Base-by-base conservation (phyloP, 352 stramenopile genomes). In the Pythium insidiosum region DNA sequence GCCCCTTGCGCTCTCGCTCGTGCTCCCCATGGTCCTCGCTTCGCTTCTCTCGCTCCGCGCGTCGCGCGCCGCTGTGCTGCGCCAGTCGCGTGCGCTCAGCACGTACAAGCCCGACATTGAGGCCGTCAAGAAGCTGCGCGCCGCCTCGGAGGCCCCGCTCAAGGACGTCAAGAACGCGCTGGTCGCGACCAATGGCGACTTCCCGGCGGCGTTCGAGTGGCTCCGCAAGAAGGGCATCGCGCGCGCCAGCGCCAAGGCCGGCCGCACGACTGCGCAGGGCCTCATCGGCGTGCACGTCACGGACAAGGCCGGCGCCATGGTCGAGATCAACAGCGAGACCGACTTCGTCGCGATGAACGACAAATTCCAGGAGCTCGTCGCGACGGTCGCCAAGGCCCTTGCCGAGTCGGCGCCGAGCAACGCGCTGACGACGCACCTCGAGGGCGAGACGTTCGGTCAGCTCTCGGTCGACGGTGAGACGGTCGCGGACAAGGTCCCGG, bases 281-380 rank as follows among this genome's bases (percentile, higher is more conserved):
- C 71, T 91, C 11, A 66, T 93, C 11, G 66, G 66, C 29, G 58
- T 87, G n/a, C 56, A 90, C 34, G 76, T 82, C 33, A 75, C 78
- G 43, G 80, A 73, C 22, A 83, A 88, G 53, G 61, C 66, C 36
- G 68, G 68, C 35, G 85, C 85, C 31, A 89, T 97, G 65, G 84
- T 97, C 21, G 86, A 97, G 65, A 73, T 96, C 50, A 97, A 97
- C 70, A 95, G 80, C 38, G 86, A 97, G 67, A 97, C 88, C 21
- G 88, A 97, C 63, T 97, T 97, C 58, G 89, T 97, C 44, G 88
- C 84, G 19, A 89, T 88, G 68, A 95, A 97, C 68, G 83, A 86
- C 30, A 91, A 80, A 36, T 97, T 97, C 68, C 71, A 93, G 53
- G 68, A 69, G 38, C 73, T 90, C 6, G 74, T 86, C 6, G 53